phyloP scores from a whole-genome alignment of 805 yeast species.

The Candida nanaspora region DNA sequence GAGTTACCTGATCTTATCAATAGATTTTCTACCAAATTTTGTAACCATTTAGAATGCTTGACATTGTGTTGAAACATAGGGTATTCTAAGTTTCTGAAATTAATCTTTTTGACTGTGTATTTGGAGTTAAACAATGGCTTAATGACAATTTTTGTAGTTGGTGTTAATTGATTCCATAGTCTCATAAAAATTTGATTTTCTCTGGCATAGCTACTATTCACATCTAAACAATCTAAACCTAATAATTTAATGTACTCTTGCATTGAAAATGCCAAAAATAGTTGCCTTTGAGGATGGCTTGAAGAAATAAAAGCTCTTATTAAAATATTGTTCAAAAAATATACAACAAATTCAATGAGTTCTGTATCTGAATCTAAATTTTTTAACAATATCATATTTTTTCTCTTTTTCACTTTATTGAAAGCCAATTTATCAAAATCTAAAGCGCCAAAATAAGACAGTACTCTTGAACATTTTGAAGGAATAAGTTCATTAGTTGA shows the following conservation, averaged over 20 bases:
- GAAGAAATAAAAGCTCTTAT: slow-evolving; percentile 87
- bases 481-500: slow-evolving; percentile 41
- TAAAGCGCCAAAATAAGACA: slow-evolving; percentile 71
- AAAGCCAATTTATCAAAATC: slow-evolving; percentile 54
- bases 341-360: slow-evolving; percentile 53
- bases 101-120: slow-evolving; percentile 49
- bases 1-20: slow-evolving; percentile 34
- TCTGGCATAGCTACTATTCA: no score
- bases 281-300: slow-evolving; percentile 76
- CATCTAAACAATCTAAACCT: slow-evolving; percentile 29
- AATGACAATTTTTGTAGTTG: slow-evolving; percentile 62
- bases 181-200: slow-evolving; percentile 9
- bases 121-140: slow-evolving; percentile 70
- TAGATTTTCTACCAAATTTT: slow-evolving; percentile 59
- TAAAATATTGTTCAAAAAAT: slow-evolving; percentile 60
- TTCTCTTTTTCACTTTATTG: slow-evolving; percentile 26
- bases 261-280: slow-evolving; percentile 79
- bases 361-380: slow-evolving; percentile 61
- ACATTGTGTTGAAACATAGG: slow-evolving; percentile 58
- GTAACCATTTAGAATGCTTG: slow-evolving; percentile 66
- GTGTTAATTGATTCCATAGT: slow-evolving; percentile 58
- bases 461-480: slow-evolving; percentile 54
- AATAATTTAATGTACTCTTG: slow-evolving; percentile 74
- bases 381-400: slow-evolving; percentile 39
- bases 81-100: slow-evolving; percentile 39